Evolutionary conservation across 495 filamentous ascomycete genomes (phyloP).

Genomic region (Thozetella sp.): DNA sequence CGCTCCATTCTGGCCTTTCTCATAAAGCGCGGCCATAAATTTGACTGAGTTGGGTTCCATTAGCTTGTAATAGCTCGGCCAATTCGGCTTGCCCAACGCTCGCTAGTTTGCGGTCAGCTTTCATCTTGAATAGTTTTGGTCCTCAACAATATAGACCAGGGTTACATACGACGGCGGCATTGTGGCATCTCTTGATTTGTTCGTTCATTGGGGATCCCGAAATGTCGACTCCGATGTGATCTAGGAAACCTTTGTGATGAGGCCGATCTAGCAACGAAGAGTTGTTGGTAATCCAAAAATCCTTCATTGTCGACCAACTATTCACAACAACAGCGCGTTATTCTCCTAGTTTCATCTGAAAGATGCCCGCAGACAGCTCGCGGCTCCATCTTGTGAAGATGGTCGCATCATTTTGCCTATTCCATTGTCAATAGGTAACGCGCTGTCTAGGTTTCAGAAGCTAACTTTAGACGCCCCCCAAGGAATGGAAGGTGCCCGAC

Average conservation of each 20-base stretch:
- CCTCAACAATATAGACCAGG: too few species aligned
- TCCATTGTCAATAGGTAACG: background rate
- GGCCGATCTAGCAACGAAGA: background rate
- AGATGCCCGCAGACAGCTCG: background rate
- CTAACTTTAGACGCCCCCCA: background rate
- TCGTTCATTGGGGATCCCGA: background rate
- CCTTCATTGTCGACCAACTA: background rate
- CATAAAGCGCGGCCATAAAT: background rate
- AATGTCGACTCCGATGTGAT: background rate
- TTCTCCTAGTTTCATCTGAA: background rate
- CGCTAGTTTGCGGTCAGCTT: background rate
- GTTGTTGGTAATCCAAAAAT: background rate
- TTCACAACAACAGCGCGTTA: background rate
- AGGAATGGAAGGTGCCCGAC: background rate
- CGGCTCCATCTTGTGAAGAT: background rate
- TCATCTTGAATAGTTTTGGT: too few species aligned
- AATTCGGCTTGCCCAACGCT: background rate
- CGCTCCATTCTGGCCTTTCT: background rate
- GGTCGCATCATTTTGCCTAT: background rate
- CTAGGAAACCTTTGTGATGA: background rate
- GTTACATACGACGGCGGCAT: background rate
- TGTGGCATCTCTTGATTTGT: background rate
- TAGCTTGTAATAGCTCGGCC: background rate
- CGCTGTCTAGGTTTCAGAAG: background rate
- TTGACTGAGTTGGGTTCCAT: background rate